Evolutionary conservation across 2,329 filamentous ascomycete species (phyloP), one percentile per base, ranked within the genome.

Genomic region (Sporothrix protearum): DNA sequence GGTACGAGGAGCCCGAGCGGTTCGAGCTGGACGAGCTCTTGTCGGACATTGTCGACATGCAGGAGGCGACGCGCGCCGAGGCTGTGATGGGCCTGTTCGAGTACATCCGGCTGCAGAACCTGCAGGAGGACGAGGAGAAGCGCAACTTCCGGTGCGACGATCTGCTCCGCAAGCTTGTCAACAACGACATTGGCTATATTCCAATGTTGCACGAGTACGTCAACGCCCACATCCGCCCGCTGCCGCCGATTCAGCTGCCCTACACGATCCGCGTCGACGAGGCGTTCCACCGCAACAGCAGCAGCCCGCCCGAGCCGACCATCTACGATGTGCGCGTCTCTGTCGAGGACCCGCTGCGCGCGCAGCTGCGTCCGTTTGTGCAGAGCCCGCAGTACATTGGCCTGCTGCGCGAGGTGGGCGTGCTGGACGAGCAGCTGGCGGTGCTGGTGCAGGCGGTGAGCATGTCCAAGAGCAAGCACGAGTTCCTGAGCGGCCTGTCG

Each of bases 231-330:
- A 88, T 97, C 71, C 88, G 86, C 39, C 89, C 93, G 2, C 86
- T 97, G 1, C 89, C 92, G 6, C 94, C 96, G 0, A 87, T 97
- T 77, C 90, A 91, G 77, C 87, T 99, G 45, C 86, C 89, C 28
- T 99, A 97, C 83, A 99, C 94, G 9, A 96, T 99, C 78, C 93
- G 95, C 72, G 92, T 97, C 53, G 96, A 99, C 80, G 86, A 93
- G 77, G 88, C 90, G 9, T 95, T 94, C 78, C 91, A 95, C 78
- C 89, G 88, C 47, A 59, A 45, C 42, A 83, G 89, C 71, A n/a
- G n/a, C n/a, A n/a, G n/a, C n/a, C n/a, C n/a, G n/a, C 91, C 93
- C 3, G 84, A 88, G 68, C 90, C 93, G 0, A 97, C 94, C 6
- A 85, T 98, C 76, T 97, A 97, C 83, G 95, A 98, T 80, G 86